Conservation (phyloP, 176 grass and related monocot species). For the Oryza officinalis region DNA sequence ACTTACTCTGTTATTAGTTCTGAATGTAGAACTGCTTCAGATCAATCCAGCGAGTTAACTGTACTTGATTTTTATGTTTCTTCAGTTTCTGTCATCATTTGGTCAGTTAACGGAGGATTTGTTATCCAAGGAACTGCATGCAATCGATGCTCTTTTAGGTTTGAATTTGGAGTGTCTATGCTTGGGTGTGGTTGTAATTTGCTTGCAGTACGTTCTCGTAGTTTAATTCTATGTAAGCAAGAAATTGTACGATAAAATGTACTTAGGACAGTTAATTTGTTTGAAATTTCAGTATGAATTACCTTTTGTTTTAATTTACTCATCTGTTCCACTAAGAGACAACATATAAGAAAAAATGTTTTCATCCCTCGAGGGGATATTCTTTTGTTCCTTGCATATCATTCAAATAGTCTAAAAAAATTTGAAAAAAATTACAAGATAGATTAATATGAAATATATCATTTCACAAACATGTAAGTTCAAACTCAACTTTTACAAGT, state of each 20-base stretch:
- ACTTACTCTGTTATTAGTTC: slow-evolving; percentile 21
- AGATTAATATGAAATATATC: too few species aligned
- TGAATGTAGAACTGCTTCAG: slow-evolving; percentile 36
- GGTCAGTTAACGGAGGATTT: background rate
- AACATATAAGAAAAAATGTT: background rate
- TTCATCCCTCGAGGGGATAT: too few species aligned
- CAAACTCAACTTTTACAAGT: too few species aligned
- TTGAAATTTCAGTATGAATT: background rate
- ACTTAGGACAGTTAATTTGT: background rate
- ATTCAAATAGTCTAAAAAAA: too few species aligned
- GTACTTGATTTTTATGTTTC: background rate
- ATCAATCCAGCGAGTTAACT: slow-evolving; percentile 8
- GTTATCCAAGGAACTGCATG: background rate
- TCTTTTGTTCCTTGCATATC: too few species aligned
- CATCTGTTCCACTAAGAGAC: background rate
- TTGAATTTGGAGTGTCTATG: background rate
- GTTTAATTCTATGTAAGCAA: background rate
- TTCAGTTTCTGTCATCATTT: background rate
- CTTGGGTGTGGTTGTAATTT: background rate
- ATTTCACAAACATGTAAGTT: too few species aligned
- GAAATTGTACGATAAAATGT: background rate
- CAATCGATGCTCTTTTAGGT: background rate
- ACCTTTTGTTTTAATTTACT: too few species aligned
- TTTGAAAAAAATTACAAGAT: too few species aligned
- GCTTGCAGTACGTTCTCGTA: slow-evolving; percentile 16